Evolutionary conservation across 2,329 filamentous ascomycete species (phyloP).

Genomic region (Colletotrichum orchidophilum): DNA sequence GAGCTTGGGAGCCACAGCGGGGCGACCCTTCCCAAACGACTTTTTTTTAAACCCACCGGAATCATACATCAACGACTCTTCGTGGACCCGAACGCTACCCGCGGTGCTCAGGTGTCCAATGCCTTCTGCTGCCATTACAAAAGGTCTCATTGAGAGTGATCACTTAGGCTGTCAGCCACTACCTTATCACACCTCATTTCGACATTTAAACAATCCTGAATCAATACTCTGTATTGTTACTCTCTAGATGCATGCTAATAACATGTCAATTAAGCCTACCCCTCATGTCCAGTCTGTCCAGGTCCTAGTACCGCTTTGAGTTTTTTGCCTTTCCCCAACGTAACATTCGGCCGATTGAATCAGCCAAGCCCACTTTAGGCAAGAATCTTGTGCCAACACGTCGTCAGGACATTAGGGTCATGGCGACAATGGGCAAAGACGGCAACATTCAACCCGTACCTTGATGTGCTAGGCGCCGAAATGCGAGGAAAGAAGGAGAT

Average conservation of each 20-base stretch:
- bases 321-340: not conserved
- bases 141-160: not conserved
- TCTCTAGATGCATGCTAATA: too few relatives aligned
- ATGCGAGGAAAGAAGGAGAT: not conserved
- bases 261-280: too few relatives aligned
- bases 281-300: too few relatives aligned
- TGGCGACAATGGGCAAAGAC: not conserved
- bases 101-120: not conserved
- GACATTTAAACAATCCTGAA: not conserved
- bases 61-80: slow-evolving; percentile 1
- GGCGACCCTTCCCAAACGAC: not conserved
- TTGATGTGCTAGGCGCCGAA: not conserved
- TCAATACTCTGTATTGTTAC: too few relatives aligned
- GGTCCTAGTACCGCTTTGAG: not conserved
- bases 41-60: not conserved
- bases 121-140: not conserved
- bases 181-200: not conserved
- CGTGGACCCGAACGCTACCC: not conserved
- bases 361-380: not conserved
- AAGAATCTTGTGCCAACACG: not conserved
- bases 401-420: not conserved
- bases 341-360: not conserved
- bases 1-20: not conserved
- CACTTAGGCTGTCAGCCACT: not conserved
- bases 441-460: not conserved